A percentile compares a stretch with the other conserved stretches of the same genome.
phyloP scores from a whole-genome alignment of 306 rosid genomes.

The Citrullus mucosospermus region DNA sequence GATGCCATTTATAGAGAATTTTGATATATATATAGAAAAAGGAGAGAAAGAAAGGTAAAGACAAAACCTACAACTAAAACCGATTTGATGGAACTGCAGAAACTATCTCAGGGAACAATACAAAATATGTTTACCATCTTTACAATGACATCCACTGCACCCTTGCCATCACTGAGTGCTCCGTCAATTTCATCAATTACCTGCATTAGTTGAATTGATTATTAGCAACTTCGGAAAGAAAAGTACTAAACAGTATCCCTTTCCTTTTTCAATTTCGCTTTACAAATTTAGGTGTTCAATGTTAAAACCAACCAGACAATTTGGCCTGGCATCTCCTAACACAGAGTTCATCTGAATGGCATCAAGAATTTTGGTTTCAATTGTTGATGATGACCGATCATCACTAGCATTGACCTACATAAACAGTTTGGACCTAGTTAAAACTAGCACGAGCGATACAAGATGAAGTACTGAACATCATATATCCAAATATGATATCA shows the following conservation, averaged over 20 bases:
- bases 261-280: neutral
- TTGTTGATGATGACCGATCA: constrained; percentile 73
- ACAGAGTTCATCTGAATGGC: constrained; percentile 83
- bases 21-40: neutral
- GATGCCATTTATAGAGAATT: neutral
- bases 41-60: neutral
- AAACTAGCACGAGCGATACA: neutral
- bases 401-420: constrained; percentile 86
- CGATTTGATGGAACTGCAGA: neutral
- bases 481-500: neutral
- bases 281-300: neutral
- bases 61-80: neutral
- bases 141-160: constrained; percentile 86
- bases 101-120: neutral
- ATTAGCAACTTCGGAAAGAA: neutral
- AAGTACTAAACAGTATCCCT: neutral
- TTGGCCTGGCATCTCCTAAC: constrained; percentile 52
- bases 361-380: constrained; percentile 77
- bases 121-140: constrained; percentile 57
- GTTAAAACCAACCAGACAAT: constrained; percentile 62
- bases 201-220: constrained; percentile 16
- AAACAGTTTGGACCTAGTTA: neutral
- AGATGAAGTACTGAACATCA: neutral
- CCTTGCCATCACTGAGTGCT: constrained; percentile 86
- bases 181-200: constrained; percentile 98